Percentiles rank a stretch among this genome's conserved stretches.
These are phyloP conservation scores for Fusarium sororula DNA, from an alignment of 2,329 filamentous ascomycete genomes.

Conservation along the genomic window DNA sequence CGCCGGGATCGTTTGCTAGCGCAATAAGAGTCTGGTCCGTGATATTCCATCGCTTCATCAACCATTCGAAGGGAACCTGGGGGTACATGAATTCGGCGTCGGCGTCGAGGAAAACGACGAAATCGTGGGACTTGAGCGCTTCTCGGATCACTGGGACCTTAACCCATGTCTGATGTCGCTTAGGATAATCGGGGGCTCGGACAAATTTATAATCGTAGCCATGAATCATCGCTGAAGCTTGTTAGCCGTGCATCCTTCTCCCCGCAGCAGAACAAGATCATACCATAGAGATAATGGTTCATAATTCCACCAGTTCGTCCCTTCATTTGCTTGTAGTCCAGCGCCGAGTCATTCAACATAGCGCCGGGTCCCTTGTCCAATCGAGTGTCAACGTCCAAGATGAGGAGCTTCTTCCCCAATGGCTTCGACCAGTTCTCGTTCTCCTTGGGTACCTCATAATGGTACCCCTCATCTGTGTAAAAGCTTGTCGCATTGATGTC, in stretches of 20 bases:
- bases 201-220: constrained; percentile 60
- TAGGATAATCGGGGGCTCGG: constrained; percentile 50
- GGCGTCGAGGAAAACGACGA: constrained; percentile 56
- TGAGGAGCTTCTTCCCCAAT: constrained; percentile 34
- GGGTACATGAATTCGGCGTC: constrained; percentile 55
- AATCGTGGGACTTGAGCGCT: constrained; percentile 51
- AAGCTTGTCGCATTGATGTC: constrained; percentile 12
- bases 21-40: constrained; percentile 52
- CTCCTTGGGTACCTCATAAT: constrained; percentile 13
- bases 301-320: constrained; percentile 30
- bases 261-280: not conserved
- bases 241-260: not conserved
- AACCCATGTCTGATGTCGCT: constrained; percentile 57
- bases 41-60: constrained; percentile 58
- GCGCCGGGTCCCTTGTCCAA: constrained; percentile 25
- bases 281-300: constrained; percentile 39
- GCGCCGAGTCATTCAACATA: constrained; percentile 17
- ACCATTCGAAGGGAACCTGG: constrained; percentile 57
- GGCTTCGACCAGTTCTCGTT: constrained; percentile 17
- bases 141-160: constrained; percentile 52
- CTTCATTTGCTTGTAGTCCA: constrained; percentile 26
- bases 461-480: constrained; percentile 18
- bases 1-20: constrained; percentile 54
- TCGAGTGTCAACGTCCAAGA: constrained; percentile 31
- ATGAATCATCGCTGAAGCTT: constrained; percentile 49